Base-by-base conservation (phyloP, 768 basidiomycete species). In the Phylloporus sp. region DNA sequence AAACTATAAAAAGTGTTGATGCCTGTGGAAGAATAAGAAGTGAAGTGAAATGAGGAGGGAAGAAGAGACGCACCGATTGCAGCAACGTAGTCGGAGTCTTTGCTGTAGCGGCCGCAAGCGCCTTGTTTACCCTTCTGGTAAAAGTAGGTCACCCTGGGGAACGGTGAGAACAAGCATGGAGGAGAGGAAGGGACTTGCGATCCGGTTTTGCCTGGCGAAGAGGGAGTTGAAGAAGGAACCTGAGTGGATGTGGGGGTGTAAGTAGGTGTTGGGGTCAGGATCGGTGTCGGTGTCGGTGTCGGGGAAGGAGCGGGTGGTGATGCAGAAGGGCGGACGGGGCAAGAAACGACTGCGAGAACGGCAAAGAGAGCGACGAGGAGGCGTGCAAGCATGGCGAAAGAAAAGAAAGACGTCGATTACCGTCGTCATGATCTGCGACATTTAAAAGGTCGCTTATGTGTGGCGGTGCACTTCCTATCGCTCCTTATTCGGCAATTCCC, bases 71-170 rank as follows among this genome's bases (percentile, higher is more conserved):
- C 58, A 81, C 85, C 79, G 23, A 90, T 78, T 32, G 87, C 88
- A 59, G 76, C 81, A 59, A 90, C 77, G 32, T 73, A 45, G 58
- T 73, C 84, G 24, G 13, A 59, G 70, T 95, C 94, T 2, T 62
- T 51, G 76, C 81, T 66, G 29, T 72, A 61, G 27, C 47, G 57
- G 40, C 94, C 95, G 68, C 95, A 97, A 6, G 90, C 88, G 48
- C 94, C 94, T 8, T 88, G 74, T 34, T 75, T 74, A 42, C 86
- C 87, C 42, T 80, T 71, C 75, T 91, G 89, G 70, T 74, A 79
- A 75, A 78, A 91, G 67, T 68, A 86, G 3, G 85, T 86, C 32
- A 79, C 84, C 53, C 82, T 84, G 49, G 44, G 16, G 29, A 15
- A 47, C 15, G 26, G 51, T 49, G 15, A 54, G 53, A 11, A 13